Evolutionary conservation across 1,139 yeast species (phyloP).

Genomic region (Pneumocystis oryctolagi): DNA sequence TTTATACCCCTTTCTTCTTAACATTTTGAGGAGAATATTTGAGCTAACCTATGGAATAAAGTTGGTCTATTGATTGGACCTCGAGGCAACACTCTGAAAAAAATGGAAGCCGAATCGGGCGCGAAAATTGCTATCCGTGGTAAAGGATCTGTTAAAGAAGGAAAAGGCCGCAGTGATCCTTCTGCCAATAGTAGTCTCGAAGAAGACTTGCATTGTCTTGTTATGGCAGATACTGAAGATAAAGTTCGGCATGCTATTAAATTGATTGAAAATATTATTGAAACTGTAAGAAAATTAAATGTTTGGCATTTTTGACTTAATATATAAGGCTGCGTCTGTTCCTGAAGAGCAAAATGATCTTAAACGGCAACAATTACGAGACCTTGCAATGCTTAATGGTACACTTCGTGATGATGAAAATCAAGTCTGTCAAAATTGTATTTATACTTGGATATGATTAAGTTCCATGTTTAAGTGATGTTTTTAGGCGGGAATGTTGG

Average conservation of each 20-base stretch:
- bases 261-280: slow-evolving; percentile 60
- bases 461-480: no score
- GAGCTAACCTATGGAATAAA: not conserved
- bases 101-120: slow-evolving; percentile 53
- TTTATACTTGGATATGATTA: no score
- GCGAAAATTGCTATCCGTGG: slow-evolving; percentile 36
- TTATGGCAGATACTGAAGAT: slow-evolving; percentile 70
- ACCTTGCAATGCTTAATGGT: slow-evolving; percentile 86
- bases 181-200: slow-evolving; percentile 38
- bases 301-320: not conserved
- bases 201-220: slow-evolving; percentile 79
- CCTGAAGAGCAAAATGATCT: slow-evolving; percentile 90
- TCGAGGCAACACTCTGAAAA: slow-evolving; percentile 77
- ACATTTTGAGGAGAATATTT: not conserved
- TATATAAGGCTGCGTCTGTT: slow-evolving; percentile 38
- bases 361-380: slow-evolving; percentile 80
- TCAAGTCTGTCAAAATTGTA: slow-evolving; percentile 43
- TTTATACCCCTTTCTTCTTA: slow-evolving; percentile 4
- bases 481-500: slow-evolving; percentile 41
- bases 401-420: slow-evolving; percentile 73
- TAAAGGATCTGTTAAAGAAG: slow-evolving; percentile 83
- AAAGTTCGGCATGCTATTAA: slow-evolving; percentile 63
- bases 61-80: slow-evolving; percentile 85
- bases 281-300: slow-evolving; percentile 37
- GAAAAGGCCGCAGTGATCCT: slow-evolving; percentile 42